Conservation (phyloP, 345 rosid species). For the Cochlearia excelsa region DNA sequence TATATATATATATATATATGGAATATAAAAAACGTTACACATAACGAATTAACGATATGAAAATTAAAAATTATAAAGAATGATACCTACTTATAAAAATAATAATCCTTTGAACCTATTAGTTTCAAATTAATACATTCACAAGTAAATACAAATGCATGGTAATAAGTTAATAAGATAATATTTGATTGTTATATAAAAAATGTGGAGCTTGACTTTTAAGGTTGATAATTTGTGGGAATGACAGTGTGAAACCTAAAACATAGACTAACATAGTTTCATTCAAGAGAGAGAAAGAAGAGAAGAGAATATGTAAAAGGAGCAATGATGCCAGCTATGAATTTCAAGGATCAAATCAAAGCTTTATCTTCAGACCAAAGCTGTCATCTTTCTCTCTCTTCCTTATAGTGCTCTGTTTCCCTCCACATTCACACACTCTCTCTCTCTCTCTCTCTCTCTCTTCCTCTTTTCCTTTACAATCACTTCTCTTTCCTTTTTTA, state of each 20-base stretch:
- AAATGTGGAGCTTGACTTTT: neutral
- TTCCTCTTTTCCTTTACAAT: slow-evolving; percentile 5
- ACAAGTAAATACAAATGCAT: too few relatives aligned
- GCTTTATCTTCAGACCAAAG: slow-evolving; percentile 72
- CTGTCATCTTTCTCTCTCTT: slow-evolving; percentile 49
- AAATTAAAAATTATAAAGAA: too few relatives aligned
- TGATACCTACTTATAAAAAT: too few relatives aligned
- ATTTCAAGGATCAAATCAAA: slow-evolving; percentile 77
- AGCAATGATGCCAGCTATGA: slow-evolving; percentile 77
- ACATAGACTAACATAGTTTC: slow-evolving; percentile 13
- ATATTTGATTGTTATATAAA: neutral
- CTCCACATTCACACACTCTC: slow-evolving; percentile 17
- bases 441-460: slow-evolving; percentile 22
- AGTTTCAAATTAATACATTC: too few relatives aligned
- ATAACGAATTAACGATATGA: too few relatives aligned
- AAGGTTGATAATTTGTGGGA: neutral
- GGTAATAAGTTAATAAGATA: neutral
- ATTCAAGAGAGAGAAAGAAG: slow-evolving; percentile 28
- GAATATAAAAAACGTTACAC: too few relatives aligned
- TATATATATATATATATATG: too few relatives aligned
- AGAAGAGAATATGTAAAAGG: slow-evolving; percentile 46
- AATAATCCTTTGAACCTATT: too few relatives aligned
- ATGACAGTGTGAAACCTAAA: slow-evolving; percentile 20
- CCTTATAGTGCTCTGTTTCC: slow-evolving; percentile 34
- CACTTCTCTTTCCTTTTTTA: slow-evolving; percentile 16